Conservation (phyloP, 169 alveolate genomes). For the Plasmodium relictum region DNA sequence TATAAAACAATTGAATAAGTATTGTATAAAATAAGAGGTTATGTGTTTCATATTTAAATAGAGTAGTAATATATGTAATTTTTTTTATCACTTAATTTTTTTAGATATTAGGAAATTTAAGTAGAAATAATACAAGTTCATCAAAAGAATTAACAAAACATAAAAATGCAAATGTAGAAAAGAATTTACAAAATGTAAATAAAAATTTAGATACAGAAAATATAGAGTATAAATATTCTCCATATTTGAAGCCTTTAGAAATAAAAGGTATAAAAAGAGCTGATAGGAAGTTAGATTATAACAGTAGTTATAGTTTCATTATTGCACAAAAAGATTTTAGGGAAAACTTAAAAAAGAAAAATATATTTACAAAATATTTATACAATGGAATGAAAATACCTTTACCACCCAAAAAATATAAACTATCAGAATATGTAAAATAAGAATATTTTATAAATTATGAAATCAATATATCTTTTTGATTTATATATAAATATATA, state of each 20-base stretch:
- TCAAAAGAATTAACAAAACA: conserved; percentile 1
- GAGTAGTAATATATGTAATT: too few relatives aligned
- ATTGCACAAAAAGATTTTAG: conserved; percentile 77
- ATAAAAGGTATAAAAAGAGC: conserved; percentile 88
- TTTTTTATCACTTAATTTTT: conserved; percentile 2
- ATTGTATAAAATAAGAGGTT: too few relatives aligned
- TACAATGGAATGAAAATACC: conserved; percentile 86
- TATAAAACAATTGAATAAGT: neutral
- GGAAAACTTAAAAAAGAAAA: conserved; percentile 26
- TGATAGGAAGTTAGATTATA: conserved; percentile 83
- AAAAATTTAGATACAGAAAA: conserved; percentile 33
- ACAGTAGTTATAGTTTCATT: conserved; percentile 57
- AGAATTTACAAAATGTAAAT: neutral
- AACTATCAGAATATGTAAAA: conserved; percentile 57
- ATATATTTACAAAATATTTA: conserved; percentile 19
- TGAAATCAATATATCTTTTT: neutral
- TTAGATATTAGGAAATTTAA: conserved; percentile 51
- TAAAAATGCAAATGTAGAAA: neutral
- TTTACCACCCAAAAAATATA: conserved; percentile 79
- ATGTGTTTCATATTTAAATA: too few relatives aligned
- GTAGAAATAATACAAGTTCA: conserved; percentile 31
- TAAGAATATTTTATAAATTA: neutral
- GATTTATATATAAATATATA: conserved; percentile 3
- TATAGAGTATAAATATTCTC: conserved; percentile 60
- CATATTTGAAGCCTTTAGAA: conserved; percentile 78